Evolutionary conservation across 352 stramenopile species (phyloP), one percentile per base, ranked within the genome.

Genomic region (Phytophthora boehmeriae): DNA sequence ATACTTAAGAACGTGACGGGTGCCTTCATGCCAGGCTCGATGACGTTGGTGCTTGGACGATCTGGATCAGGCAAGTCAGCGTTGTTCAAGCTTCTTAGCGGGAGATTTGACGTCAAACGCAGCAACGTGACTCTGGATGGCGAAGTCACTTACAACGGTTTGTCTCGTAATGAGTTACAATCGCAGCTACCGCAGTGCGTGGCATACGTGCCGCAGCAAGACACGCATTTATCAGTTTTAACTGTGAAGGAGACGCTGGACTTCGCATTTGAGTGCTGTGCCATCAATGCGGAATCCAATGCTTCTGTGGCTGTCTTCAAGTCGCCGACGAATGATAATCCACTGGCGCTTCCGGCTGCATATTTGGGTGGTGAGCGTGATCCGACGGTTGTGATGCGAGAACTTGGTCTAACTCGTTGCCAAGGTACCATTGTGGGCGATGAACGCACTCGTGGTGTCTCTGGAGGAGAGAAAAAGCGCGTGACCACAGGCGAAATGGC

Each of bases 191-290:
- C 76, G 19, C 73, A 86, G 25, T 77, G 76, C 32, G 71, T 81
- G 22, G 49, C 77, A 6, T 83, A 80, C 53, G 69, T 85, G 4
- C 58, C 60, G 0, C 77, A 86, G 57, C 69, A 83, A 50, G 94
- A 98, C 69, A 64, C 60, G 2, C 94, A 98, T 77, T 66, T 87
- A 20, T 68, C 93, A 1, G 71, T 83, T 8, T 71, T 98, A 45
- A 98, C 92, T 1, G 95, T 98, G 1, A 75, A 91, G 51, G 94
- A 98, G 68, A 98, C 95, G 22, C 83, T 98, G 36, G 75, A 88
- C 22, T 98, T 98, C 71, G 88, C 94, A 9, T 96, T 90, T 59
- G 84, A 95, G 41, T 96, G 84, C 63, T 87, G 83, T 19, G 62
- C 59, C n/a, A 76, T 71, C 45, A 74, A 70, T 27, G 22, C 55